Evolutionary conservation across 2,329 filamentous ascomycete species (phyloP).

Genomic region (Aspergillus unguis): DNA sequence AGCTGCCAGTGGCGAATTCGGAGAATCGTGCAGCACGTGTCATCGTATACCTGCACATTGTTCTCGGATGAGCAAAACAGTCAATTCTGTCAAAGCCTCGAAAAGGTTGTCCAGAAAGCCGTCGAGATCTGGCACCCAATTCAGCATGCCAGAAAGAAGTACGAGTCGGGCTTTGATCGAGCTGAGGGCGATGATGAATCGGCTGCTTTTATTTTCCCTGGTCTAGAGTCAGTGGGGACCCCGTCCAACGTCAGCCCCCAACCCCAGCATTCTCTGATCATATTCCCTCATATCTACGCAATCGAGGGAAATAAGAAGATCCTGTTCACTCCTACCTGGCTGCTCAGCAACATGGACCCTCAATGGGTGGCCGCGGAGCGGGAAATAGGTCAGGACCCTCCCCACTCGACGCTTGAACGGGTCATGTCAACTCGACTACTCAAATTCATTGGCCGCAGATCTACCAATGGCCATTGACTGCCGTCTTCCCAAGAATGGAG

Average conservation of each 20-base stretch:
- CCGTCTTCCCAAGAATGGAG: not conserved
- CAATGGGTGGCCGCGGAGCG: not conserved
- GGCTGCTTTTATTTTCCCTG: not conserved
- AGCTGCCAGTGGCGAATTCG: not conserved
- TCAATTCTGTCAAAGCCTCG: not conserved
- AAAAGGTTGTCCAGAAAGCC: conserved; percentile 2
- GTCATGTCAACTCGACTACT: not conserved
- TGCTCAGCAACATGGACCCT: not conserved
- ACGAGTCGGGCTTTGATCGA: conserved; percentile 3
- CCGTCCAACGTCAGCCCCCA: not conserved
- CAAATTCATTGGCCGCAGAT: not conserved
- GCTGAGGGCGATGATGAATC: not conserved
- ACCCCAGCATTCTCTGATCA: not conserved
- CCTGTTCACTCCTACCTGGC: not conserved
- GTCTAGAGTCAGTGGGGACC: not conserved
- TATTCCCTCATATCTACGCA: not conserved
- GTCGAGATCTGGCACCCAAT: not conserved
- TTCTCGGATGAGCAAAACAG: conserved; percentile 1
- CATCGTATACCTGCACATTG: not conserved
- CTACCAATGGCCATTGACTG: not conserved
- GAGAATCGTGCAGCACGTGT: not conserved
- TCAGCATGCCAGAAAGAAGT: conserved; percentile 1
- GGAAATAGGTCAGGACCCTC: not conserved
- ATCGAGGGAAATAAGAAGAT: not conserved
- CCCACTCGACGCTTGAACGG: not conserved